Conservation (phyloP, 371 early-diverging fungal species). For the Choanephora cucurbitarum region DNA sequence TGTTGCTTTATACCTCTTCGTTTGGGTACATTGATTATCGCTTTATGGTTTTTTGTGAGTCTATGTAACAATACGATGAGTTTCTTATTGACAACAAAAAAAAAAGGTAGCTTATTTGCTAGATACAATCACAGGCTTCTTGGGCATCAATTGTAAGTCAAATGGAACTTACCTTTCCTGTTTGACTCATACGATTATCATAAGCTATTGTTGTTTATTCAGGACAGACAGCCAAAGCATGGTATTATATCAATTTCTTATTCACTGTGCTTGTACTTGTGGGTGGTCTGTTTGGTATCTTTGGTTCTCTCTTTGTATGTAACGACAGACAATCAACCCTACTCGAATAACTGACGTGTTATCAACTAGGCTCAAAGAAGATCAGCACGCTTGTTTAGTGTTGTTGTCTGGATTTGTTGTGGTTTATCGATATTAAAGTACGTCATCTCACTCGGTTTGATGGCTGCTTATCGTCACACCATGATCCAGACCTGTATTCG, state of each 20-base stretch:
- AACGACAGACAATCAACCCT: neutral
- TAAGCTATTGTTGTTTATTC: constrained; percentile 49
- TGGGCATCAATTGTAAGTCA: constrained; percentile 48
- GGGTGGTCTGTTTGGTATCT: constrained; percentile 45
- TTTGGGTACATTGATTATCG: constrained; percentile 34
- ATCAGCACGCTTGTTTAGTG: constrained; percentile 45
- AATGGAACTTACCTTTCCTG: neutral
- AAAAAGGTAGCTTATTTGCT: constrained; percentile 46
- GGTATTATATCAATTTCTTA: constrained; percentile 47
- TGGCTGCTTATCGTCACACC: constrained; percentile 32
- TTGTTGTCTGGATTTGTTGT: constrained; percentile 47
- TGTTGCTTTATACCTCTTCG: constrained; percentile 39
- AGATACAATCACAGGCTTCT: constrained; percentile 48
- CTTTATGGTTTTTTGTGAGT: constrained; percentile 36
- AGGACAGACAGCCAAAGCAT: constrained; percentile 45
- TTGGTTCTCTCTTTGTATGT: constrained; percentile 49
- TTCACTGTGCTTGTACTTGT: constrained; percentile 42
- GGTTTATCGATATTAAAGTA: constrained; percentile 44
- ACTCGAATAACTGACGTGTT: neutral
- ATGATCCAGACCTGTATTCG: constrained; percentile 45
- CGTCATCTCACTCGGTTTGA: constrained; percentile 40
- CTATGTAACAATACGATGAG: too few species aligned
- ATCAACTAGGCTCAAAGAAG: constrained; percentile 38
- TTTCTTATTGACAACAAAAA: too few species aligned
- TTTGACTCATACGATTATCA: neutral